These are phyloP conservation scores for Hemisphaericaspora nanyangensis DNA, from an alignment of 805 yeast species.

Conservation along the genomic window DNA sequence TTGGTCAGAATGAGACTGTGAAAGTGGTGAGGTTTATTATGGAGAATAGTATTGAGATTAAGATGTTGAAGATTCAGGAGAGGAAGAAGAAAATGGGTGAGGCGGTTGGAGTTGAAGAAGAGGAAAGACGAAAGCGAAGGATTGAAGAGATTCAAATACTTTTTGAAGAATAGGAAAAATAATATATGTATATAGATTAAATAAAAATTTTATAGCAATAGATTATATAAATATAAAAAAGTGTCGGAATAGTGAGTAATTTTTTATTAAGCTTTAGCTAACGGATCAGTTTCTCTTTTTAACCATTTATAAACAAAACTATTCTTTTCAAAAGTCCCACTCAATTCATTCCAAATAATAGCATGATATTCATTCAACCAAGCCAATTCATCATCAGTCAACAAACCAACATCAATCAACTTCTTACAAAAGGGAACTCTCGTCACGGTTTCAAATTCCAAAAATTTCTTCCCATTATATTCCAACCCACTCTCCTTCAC, in stretches of 20 bases:
- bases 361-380: conserved; percentile 71
- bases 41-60: conserved; percentile 78
- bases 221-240: no score
- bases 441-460: conserved; percentile 80
- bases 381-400: conserved; percentile 56
- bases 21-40: conserved; percentile 77
- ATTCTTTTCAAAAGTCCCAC: conserved; percentile 32
- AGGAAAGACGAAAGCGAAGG: conserved; percentile 63
- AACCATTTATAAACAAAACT: conserved; percentile 47
- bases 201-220: no score
- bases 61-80: conserved; percentile 85
- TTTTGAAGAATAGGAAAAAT: conserved; percentile 43
- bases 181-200: background rate
- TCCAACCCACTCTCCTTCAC: conserved; percentile 38
- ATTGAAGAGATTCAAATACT: conserved; percentile 70
- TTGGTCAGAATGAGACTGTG: conserved; percentile 76
- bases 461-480: conserved; percentile 54
- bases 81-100: conserved; percentile 79
- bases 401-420: conserved; percentile 58
- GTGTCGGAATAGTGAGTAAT: no score
- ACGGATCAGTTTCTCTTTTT: conserved; percentile 41
- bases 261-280: conserved; percentile 7
- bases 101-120: conserved; percentile 71
- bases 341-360: conserved; percentile 49
- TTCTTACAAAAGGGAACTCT: conserved; percentile 74